These are phyloP conservation scores for Anethum foeniculum DNA, from an alignment of 140 eudicot species.

Conservation along the genomic window DNA sequence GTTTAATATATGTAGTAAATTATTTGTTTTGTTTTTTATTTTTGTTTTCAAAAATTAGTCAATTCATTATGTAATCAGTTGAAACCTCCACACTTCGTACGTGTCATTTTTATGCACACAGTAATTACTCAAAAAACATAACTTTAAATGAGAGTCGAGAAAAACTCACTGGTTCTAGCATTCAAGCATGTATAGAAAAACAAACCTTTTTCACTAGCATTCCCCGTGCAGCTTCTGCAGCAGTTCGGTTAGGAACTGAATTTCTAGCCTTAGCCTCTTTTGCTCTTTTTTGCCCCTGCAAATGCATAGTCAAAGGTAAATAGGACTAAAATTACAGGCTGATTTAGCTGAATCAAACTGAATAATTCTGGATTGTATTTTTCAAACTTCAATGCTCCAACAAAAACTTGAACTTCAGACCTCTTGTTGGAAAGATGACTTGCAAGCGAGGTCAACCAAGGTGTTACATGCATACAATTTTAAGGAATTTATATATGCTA, in stretches of 20 bases:
- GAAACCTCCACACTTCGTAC: not conserved
- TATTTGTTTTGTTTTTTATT: not conserved
- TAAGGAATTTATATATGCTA: not conserved
- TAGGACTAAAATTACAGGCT: not conserved
- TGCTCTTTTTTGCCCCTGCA: conserved; percentile 39
- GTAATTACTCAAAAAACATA: not conserved
- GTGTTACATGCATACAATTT: not conserved
- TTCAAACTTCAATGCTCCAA: not conserved
- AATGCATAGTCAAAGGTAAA: conserved; percentile 5
- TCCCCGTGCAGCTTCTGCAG: conserved; percentile 39
- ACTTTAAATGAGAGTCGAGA: not conserved
- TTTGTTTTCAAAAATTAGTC: not conserved
- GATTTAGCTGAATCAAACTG: not conserved
- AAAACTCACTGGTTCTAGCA: not conserved
- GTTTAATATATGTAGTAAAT: not conserved
- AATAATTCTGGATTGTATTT: not conserved
- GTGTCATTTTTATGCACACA: not conserved
- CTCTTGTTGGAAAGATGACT: not conserved
- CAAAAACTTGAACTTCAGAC: not conserved
- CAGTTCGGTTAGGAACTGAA: conserved; percentile 34
- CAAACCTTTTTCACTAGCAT: conserved; percentile 36
- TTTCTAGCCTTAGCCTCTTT: conserved; percentile 40
- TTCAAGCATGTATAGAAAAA: not conserved
- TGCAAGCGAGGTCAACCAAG: not conserved
- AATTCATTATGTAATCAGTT: not conserved